Evolutionary conservation across 345 rosid genomes (phyloP).

Genomic region (Microcos paniculata): DNA sequence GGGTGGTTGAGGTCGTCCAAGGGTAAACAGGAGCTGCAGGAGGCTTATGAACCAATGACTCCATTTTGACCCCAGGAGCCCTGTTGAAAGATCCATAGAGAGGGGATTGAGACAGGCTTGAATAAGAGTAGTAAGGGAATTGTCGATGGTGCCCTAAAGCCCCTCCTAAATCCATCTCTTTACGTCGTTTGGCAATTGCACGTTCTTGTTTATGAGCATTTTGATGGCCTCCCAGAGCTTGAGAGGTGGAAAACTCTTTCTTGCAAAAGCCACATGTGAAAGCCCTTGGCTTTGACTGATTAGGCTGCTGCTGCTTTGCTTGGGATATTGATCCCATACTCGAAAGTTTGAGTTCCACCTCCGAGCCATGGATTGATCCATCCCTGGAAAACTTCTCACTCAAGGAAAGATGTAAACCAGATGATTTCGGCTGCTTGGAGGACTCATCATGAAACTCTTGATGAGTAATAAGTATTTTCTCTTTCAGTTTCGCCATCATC

Average conservation of each 20-base stretch:
- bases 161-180: conserved; percentile 24
- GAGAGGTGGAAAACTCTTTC: conserved; percentile 41
- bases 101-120: conserved; percentile 7
- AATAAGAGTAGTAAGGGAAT: conserved; percentile 15
- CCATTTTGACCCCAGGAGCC: conserved; percentile 16
- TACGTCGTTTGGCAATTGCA: conserved; percentile 31
- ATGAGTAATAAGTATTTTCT: background rate
- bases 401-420: conserved; percentile 8
- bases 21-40: conserved; percentile 11
- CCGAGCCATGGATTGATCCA: conserved; percentile 20
- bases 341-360: conserved; percentile 33
- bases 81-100: conserved; percentile 23
- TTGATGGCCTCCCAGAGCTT: conserved; percentile 52
- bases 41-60: conserved; percentile 20
- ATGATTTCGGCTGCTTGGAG: background rate
- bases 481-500: conserved; percentile 18
- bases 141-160: conserved; percentile 2
- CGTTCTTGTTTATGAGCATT: conserved; percentile 54
- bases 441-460: background rate
- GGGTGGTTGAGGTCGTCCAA: conserved; percentile 5
- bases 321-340: background rate
- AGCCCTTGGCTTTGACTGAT: conserved; percentile 18
- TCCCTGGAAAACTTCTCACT: conserved; percentile 25
- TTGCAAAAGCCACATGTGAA: conserved; percentile 44
- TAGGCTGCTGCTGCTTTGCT: background rate